These are phyloP conservation scores for Solanum chilense DNA, from an alignment of 257 asterid genomes.

Conservation along the genomic window DNA sequence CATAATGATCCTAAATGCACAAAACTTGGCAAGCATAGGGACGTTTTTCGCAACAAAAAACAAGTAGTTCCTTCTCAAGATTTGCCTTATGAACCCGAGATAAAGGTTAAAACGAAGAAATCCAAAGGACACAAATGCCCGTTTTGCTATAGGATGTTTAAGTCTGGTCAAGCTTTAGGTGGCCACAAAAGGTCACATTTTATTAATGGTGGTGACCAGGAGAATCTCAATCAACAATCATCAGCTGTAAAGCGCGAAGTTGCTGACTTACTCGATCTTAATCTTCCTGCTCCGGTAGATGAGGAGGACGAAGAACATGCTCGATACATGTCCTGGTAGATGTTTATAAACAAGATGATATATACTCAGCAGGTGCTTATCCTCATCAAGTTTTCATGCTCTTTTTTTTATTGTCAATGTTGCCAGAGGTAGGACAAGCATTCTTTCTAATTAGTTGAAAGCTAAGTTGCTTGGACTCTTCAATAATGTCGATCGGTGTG, in stretches of 20 bases:
- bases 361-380: neutral
- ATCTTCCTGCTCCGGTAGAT: conserved; percentile 77
- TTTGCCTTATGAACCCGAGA: conserved; percentile 17
- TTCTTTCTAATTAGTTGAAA: conserved; percentile 1
- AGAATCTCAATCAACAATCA: conserved; percentile 16
- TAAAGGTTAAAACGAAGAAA: conserved; percentile 34
- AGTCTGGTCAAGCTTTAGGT: conserved; percentile 94
- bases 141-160: conserved; percentile 59
- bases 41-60: conserved; percentile 23
- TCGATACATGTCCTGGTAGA: conserved; percentile 26
- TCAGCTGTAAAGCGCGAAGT: conserved; percentile 24
- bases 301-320: conserved; percentile 36
- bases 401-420: neutral
- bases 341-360: neutral
- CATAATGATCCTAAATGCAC: conserved; percentile 18
- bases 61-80: conserved; percentile 23
- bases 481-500: neutral
- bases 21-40: conserved; percentile 16
- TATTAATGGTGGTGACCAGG: conserved; percentile 36
- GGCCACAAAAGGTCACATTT: conserved; percentile 95
- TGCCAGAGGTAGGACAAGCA: neutral
- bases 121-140: conserved; percentile 63
- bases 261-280: conserved; percentile 65
- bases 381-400: neutral
- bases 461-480: neutral